A percentile compares a stretch with the other conserved stretches of the same genome.
Evolutionary conservation across 805 yeast genomes (phyloP).

Genomic region (Candida quercuum): DNA sequence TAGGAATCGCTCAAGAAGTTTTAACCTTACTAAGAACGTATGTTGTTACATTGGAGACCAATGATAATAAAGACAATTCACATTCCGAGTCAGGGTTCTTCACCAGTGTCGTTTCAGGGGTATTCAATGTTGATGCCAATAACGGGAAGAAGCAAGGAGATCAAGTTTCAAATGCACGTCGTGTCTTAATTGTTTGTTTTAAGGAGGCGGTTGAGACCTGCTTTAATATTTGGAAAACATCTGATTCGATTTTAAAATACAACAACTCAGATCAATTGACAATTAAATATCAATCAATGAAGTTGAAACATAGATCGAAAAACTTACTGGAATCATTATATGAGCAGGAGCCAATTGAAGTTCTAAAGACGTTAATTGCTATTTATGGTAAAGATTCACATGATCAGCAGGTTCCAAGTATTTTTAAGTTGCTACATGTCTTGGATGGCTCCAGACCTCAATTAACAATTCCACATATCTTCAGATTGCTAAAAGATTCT

Average conservation of each 20-base stretch:
- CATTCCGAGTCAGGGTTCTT: conserved; percentile 46
- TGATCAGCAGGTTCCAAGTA: conserved; percentile 23
- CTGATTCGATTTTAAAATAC: conserved; percentile 36
- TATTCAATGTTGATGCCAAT: conserved; percentile 54
- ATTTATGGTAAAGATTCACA: conserved; percentile 17
- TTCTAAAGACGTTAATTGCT: conserved; percentile 58
- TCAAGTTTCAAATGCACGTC: conserved; percentile 12
- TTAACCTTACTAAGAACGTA: conserved; percentile 35
- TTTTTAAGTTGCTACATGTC: conserved; percentile 64
- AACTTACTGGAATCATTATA: conserved; percentile 59
- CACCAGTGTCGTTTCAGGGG: conserved; percentile 69
- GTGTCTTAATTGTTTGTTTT: conserved; percentile 39
- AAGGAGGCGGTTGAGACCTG: conserved; percentile 51
- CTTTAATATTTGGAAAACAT: conserved; percentile 66
- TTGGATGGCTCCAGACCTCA: conserved; percentile 83
- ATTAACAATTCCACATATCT: conserved; percentile 61
- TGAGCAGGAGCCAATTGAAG: conserved; percentile 65
- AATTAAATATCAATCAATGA: conserved; percentile 42
- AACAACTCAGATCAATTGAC: conserved; percentile 27
- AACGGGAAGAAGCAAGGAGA: neutral
- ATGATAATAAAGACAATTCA: conserved; percentile 18
- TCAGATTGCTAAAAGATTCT: conserved; percentile 48
- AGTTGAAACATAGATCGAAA: conserved; percentile 65
- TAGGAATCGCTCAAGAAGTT: conserved; percentile 62
- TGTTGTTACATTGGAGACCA: conserved; percentile 48